These are phyloP conservation scores for Kregervanrija pseudodelftensis DNA, from an alignment of 805 yeast species.

Conservation along the genomic window DNA sequence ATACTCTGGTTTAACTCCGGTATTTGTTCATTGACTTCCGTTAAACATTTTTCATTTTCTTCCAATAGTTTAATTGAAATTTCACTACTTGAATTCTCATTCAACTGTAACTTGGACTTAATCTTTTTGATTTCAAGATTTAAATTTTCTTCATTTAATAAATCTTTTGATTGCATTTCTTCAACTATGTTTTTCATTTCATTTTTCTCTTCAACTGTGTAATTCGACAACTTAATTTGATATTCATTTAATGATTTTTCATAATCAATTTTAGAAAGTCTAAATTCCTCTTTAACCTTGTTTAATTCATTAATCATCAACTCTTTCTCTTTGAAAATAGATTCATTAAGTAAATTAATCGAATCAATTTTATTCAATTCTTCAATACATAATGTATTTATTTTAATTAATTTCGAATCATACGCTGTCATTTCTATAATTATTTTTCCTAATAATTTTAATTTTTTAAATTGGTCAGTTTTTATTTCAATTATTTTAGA, in stretches of 20 bases:
- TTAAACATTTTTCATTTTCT: conserved; percentile 33
- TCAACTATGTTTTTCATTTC: conserved; percentile 32
- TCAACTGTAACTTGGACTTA: conserved; percentile 32
- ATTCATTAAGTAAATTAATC: conserved; percentile 20
- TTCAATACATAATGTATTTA: conserved; percentile 27
- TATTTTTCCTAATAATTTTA: neutral
- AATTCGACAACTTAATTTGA: conserved; percentile 27
- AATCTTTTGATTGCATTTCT: conserved; percentile 26
- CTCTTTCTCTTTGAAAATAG: conserved; percentile 23
- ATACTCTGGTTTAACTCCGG: conserved; percentile 30
- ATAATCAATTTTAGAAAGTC: conserved; percentile 16
- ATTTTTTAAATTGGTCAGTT: neutral
- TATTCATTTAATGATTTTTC: conserved; percentile 23
- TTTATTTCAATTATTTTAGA: neutral
- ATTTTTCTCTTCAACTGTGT: conserved; percentile 33
- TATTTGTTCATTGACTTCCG: conserved; percentile 30
- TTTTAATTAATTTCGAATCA: conserved; percentile 19
- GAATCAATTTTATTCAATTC: conserved; percentile 28
- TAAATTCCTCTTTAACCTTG: conserved; percentile 9
- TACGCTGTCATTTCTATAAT: conserved; percentile 20
- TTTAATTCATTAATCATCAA: conserved; percentile 16
- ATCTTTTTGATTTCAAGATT: conserved; percentile 33
- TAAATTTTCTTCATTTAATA: conserved; percentile 31
- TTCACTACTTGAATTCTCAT: conserved; percentile 22
- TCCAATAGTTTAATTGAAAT: conserved; percentile 25